These are phyloP conservation scores for Xenosphaeropsis pyriputrescens DNA, from an alignment of 2,329 filamentous ascomycete species.

Conservation along the genomic window DNA sequence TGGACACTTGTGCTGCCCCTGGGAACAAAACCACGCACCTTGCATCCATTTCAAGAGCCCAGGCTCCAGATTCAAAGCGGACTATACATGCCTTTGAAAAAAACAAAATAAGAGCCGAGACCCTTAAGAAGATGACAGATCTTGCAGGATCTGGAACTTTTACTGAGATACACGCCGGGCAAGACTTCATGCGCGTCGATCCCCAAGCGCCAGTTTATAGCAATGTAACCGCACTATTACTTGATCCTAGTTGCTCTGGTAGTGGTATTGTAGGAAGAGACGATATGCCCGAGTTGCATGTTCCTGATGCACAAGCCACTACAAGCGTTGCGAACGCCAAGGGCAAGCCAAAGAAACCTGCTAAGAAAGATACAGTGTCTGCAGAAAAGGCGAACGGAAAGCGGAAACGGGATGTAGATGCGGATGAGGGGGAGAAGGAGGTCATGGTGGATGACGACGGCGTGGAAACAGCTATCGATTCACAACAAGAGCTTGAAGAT, in stretches of 20 bases:
- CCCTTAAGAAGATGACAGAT: conserved; percentile 71
- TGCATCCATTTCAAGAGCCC: conserved; percentile 50
- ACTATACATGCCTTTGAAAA: conserved; percentile 70
- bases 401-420: conserved; percentile 14
- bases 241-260: conserved; percentile 92
- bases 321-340: conserved; percentile 15
- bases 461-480: conserved; percentile 31
- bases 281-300: conserved; percentile 52
- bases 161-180: conserved; percentile 54
- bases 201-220: conserved; percentile 45
- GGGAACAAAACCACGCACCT: conserved; percentile 97
- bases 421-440: conserved; percentile 6
- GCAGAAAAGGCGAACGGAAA: conserved; percentile 11
- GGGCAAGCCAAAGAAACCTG: conserved; percentile 6
- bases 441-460: conserved; percentile 39
- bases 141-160: conserved; percentile 54
- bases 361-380: conserved; percentile 3
- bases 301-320: conserved; percentile 30
- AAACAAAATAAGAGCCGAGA: conserved; percentile 55
- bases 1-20: conserved; percentile 91
- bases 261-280: conserved; percentile 89
- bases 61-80: conserved; percentile 19
- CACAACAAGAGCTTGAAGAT: conserved; percentile 40
- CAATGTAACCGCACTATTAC: conserved; percentile 65
- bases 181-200: conserved; percentile 71